Evolutionary conservation across 352 stramenopile genomes (phyloP).

Genomic region (Aphanomyces invadans): DNA sequence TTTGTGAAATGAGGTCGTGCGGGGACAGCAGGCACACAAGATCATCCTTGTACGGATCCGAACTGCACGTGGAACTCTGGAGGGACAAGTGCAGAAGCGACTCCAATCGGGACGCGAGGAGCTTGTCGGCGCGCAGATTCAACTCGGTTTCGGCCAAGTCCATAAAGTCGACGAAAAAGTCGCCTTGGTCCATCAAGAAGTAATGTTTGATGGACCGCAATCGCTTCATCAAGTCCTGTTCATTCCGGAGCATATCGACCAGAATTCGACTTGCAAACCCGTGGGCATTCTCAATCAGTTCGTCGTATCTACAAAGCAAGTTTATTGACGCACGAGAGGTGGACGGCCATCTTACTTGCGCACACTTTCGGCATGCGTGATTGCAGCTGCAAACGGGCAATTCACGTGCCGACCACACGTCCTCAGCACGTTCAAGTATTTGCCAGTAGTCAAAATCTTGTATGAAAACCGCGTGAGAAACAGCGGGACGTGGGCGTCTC

Average conservation of each 20-base stretch:
- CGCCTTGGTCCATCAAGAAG: slow-evolving; percentile 97
- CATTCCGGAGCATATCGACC: slow-evolving; percentile 69
- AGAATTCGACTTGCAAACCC: slow-evolving; percentile 67
- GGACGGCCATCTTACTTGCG: slow-evolving; percentile 27
- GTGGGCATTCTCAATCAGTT: slow-evolving; percentile 79
- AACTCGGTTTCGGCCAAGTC: slow-evolving; percentile 94
- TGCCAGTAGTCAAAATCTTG: slow-evolving; percentile 87
- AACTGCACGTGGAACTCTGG: slow-evolving; percentile 87
- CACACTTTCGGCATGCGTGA: slow-evolving; percentile 55
- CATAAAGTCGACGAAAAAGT: slow-evolving; percentile 98
- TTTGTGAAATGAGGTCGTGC: slow-evolving; percentile 86
- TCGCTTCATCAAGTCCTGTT: slow-evolving; percentile 71
- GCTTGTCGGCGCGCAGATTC: slow-evolving; percentile 74
- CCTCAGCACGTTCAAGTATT: slow-evolving; percentile 89
- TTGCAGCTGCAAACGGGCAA: slow-evolving; percentile 67
- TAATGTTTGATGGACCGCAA: slow-evolving; percentile 93
- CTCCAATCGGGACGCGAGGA: slow-evolving; percentile 86
- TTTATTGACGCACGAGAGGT: slow-evolving; percentile 26
- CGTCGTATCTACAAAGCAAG: slow-evolving; percentile 52
- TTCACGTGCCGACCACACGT: slow-evolving; percentile 71
- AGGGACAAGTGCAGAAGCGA: slow-evolving; percentile 91
- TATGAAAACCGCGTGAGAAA: slow-evolving; percentile 65
- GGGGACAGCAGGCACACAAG: slow-evolving; percentile 81
- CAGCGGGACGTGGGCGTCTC: slow-evolving; percentile 64
- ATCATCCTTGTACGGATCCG: slow-evolving; percentile 85